Percentiles rank a stretch among this genome's conserved stretches.
phyloP scores from a whole-genome alignment of 805 yeast species.

The Ogataea trehaloabstinens region DNA sequence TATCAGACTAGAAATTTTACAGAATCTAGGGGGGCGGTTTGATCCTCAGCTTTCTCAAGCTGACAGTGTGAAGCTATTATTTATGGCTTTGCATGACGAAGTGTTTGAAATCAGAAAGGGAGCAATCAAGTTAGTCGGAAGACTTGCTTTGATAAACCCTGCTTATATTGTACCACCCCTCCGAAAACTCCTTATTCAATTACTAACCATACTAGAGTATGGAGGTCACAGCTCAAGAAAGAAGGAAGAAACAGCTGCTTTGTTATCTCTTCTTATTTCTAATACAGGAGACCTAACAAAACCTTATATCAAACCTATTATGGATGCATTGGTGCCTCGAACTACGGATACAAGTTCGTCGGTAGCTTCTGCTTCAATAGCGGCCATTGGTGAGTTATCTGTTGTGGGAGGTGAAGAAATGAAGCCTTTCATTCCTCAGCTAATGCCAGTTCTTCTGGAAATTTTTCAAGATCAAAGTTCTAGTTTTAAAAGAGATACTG shows the following conservation, averaged over 20 bases:
- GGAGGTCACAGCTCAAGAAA: conserved; percentile 67
- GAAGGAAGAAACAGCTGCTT: conserved; percentile 82
- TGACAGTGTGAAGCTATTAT: conserved; percentile 77
- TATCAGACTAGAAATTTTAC: conserved; percentile 75
- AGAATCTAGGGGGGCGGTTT: conserved; percentile 67
- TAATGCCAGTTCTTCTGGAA: conserved; percentile 86
- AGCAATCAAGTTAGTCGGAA: conserved; percentile 76
- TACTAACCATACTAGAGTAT: conserved; percentile 80
- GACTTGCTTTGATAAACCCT: conserved; percentile 83
- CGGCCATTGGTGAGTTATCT: conserved; percentile 86
- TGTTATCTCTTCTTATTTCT: conserved; percentile 69
- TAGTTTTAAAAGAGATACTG: conserved; percentile 84
- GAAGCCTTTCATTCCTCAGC: conserved; percentile 61
- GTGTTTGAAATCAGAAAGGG: conserved; percentile 76
- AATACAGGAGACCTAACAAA: conserved; percentile 80
- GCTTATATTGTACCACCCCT: conserved; percentile 94
- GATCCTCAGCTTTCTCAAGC: conserved; percentile 95
- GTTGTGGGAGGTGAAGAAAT: conserved; percentile 87
- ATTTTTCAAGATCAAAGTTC: conserved; percentile 92
- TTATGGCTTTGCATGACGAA: conserved; percentile 91
- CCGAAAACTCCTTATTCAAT: conserved; percentile 80
- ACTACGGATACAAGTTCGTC: conserved; percentile 70
- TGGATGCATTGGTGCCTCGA: conserved; percentile 77
- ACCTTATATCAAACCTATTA: conserved; percentile 90
- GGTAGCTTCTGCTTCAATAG: conserved; percentile 82